phyloP scores from a whole-genome alignment of 2,329 filamentous ascomycete species.

The Trichoderma aggressivum region DNA sequence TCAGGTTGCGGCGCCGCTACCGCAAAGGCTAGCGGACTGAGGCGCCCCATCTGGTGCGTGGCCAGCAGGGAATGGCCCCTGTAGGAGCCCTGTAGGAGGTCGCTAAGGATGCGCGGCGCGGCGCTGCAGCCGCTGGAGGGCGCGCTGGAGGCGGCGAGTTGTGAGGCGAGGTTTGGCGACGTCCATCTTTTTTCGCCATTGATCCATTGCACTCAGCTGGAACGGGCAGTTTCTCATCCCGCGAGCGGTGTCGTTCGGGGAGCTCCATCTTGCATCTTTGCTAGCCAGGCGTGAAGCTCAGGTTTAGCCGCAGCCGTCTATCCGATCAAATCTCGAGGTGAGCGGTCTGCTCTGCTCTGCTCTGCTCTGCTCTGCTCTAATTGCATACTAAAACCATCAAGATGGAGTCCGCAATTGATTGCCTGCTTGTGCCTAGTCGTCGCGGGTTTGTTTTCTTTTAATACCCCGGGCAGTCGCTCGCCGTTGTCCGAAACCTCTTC shows the following conservation, averaged over 20 bases:
- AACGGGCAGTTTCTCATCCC: not conserved
- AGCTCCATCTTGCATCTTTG: not conserved
- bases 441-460: not conserved
- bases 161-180: not conserved
- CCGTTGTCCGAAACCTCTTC: not conserved
- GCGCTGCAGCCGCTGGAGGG: not conserved
- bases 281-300: not conserved
- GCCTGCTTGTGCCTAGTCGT: not conserved
- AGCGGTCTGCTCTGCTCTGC: too few species aligned
- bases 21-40: not conserved
- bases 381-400: not conserved
- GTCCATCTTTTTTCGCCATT: not conserved
- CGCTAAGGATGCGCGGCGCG: not conserved
- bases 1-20: not conserved
- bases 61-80: constrained; percentile 1
- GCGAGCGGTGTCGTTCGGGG: not conserved
- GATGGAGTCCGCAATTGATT: not conserved
- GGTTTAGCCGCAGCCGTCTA: constrained; percentile 12
- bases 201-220: not conserved
- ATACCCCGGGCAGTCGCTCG: not conserved
- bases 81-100: not conserved
- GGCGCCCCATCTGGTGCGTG: constrained; percentile 1
- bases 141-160: not conserved
- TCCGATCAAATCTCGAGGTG: not conserved
- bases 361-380: too few species aligned